Evolutionary conservation across 257 asterid genomes (phyloP), one percentile per base, ranked within the genome.

Genomic region (Primulina huaijiensis): DNA sequence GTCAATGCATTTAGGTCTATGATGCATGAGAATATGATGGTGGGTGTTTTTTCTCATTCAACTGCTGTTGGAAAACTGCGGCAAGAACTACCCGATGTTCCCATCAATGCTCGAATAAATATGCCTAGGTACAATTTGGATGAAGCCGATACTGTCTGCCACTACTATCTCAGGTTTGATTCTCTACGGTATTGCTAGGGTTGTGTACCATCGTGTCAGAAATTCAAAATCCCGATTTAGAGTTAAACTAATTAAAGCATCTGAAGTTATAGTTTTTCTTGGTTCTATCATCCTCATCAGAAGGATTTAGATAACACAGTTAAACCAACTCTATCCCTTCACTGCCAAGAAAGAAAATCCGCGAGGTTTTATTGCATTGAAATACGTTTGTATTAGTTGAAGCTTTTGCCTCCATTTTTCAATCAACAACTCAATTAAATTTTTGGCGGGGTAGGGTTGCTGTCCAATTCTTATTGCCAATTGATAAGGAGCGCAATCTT

Each of bases 61-160:
- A 94, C 95, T 29, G 95, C 99, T 57, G 99, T 94, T 59, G 97
- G 99, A 74, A 93, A 94, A 77, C 77, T 91, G 75, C 92, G 98
- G 20, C 78, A 79, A 75, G 98, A 94, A 68, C 74, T 94, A 70
- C 99, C 99, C 25, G 91, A 72, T 83, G 98, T 94, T 80, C 99
- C 99, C 14, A 14, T 65, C 21, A 89, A 89, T 85, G 87, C 90
- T 60, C 92, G 96, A 68, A 60, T 84, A 74, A 53, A 71, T 74
- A 80, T 91, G 58, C 99, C 96, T 19, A 92, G 97, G 61, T 94
- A 91, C 82, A 85, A 30, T 78, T 71, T 94, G 79, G 97, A 84
- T 72, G 98, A 92, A 86, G 98, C 95, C 60, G 92, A 85, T 30
- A 72, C 89, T 4, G 97, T 91, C 67, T 89, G 82, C 80, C 93